Base-by-base conservation (phyloP, 2,329 filamentous ascomycete genomes). In the Cladosporium sp. region DNA sequence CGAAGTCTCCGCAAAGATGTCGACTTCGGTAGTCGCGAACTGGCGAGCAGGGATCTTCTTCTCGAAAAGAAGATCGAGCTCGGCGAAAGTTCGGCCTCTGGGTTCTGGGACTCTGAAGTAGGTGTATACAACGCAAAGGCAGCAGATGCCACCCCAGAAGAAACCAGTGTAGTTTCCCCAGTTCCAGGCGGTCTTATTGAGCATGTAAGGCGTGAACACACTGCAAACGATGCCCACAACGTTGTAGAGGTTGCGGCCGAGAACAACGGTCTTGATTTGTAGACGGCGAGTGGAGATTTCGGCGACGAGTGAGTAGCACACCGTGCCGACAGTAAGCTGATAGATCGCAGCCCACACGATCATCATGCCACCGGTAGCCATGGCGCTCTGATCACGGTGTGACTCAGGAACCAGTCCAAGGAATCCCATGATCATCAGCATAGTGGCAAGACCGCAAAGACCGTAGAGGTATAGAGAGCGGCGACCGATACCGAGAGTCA, bases 141-240 rank as follows among this genome's bases (percentile, higher is more conserved):
- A 91, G 79, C 91, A 94, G 65, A 92, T 88, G 0, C 89, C 91
- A 16, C 87, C 89, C 91, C 92, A 92, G 82, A 96, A 96, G 81
- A 96, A 96, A 37, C 92, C 92, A 0, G 92, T 86, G 72, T 86
- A 95, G 79, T 95, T 95, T 67, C 87, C 84, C 93, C 92, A 97
- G 78, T 96, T 82, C 93, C 93, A 97, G 0, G 88, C 90, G 0
- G 83, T 85, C 0, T 93, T 92, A 79, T 97, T 97, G 46, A 96
- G 84, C 93, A 97, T 96, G 79, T 96, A 96, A 0, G 93, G 93
- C 0, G 92, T 96, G 49, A 97, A 78, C 2, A 96, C 89, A 56
- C 88, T 89, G 74, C 88, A 91, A 71, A 96, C 80, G 70, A 97
- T 96, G 69, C 86, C 89, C 49, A 93, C 90, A 59, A 96, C 81